A percentile compares a stretch with the other conserved stretches of the same genome.
phyloP scores from a whole-genome alignment of 177 flowering plant species.

The Vitis hybrid region DNA sequence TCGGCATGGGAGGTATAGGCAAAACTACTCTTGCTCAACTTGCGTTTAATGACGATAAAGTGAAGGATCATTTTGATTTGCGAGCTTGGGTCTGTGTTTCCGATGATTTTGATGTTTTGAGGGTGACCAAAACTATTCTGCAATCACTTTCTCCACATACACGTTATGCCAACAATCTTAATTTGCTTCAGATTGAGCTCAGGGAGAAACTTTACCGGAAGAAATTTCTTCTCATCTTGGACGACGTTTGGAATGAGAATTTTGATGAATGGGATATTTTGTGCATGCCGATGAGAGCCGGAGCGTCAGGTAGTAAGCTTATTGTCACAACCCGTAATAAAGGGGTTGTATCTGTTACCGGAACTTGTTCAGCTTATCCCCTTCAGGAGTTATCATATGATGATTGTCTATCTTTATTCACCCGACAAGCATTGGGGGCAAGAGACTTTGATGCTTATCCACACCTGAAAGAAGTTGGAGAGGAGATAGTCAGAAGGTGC shows the following conservation, averaged over 20 bases:
- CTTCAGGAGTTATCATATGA: constrained; percentile 2
- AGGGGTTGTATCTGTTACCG: constrained; percentile 4
- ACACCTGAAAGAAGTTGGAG: not conserved
- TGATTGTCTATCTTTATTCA: constrained; percentile 14
- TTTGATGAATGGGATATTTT: constrained; percentile 9
- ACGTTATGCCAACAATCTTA: not conserved
- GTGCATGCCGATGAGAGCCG: constrained; percentile 7
- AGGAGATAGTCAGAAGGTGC: constrained; percentile 16
- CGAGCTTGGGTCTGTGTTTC: constrained; percentile 23
- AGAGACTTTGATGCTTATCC: not conserved
- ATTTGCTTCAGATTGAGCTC: constrained; percentile 15
- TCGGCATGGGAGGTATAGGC: constrained; percentile 21
- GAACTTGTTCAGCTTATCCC: constrained; percentile 1
- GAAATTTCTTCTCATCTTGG: constrained; percentile 17
- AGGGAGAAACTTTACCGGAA: constrained; percentile 5
- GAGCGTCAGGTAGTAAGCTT: constrained; percentile 14
- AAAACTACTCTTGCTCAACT: constrained; percentile 18
- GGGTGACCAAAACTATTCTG: constrained; percentile 4
- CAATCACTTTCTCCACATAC: not conserved
- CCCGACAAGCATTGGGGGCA: constrained; percentile 4
- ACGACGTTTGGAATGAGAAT: constrained; percentile 21
- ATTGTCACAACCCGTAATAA: constrained; percentile 18
- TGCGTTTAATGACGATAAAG: constrained; percentile 11
- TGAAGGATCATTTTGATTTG: constrained; percentile 5
- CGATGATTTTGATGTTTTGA: constrained; percentile 6